Base-by-base conservation (phyloP, 345 rosid species). In the Eucalyptus brandiana region DNA sequence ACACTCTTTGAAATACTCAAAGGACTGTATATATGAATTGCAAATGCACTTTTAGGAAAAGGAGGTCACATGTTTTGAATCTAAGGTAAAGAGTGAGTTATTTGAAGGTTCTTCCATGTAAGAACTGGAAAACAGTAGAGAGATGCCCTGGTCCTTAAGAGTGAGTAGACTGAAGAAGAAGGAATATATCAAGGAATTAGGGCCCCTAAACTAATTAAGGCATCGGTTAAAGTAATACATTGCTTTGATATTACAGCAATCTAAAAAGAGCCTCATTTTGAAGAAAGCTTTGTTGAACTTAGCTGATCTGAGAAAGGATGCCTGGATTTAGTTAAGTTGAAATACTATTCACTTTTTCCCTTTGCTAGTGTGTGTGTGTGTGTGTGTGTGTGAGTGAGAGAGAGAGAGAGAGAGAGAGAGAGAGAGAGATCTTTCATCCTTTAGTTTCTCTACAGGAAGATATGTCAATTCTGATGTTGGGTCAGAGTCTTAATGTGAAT, bases 371-470 rank as follows among this genome's bases (percentile, higher is more conserved):
- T 69, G 21, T 67, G 42, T 67, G 80, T 16, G 34, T 67, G 80
- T 17, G 37, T 14, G 76, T 3, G 42, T 2, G 80, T 0, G 24
- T 9, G 42, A 0, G 40, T 2, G 21, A 1, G 65, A 1, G 30
- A 5, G n/a, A 26, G 80, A 4, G 40, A 8, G 80, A 5, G 42
- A 32, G 40, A 18, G 67, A 60, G 72, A 30, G 72, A 65, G 37
- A 30, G 47, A 76, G 83, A 76, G 83, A 76, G 83, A 76, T 76
- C 83, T 76, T 76, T 76, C 83, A 76, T 76, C 83, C 47, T 40
- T 11, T 40, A 40, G 47, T 21, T 37, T 76, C 42, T 76, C 9
- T 37, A 76, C 47, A 76, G 83, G 47, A 21, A 37, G 16, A 40
- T 76, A 76, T 21, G 83, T 76, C 83, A 40, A 76, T 76, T 76